Evolutionary conservation across 169 alveolate species (phyloP).

Genomic region (Plasmodium yoelii): DNA sequence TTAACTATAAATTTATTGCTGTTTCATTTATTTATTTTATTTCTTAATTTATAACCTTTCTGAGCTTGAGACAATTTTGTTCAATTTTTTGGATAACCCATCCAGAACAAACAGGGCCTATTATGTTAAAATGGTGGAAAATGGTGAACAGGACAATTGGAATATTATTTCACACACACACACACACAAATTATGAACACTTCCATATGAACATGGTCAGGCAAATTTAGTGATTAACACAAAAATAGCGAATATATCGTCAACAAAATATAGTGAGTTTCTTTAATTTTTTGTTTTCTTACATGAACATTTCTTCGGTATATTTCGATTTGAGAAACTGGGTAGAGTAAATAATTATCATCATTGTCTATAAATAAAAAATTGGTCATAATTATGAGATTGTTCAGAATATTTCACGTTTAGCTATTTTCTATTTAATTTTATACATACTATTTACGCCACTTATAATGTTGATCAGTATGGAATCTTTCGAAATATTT

Average conservation of each 20-base stretch:
- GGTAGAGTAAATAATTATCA: conserved; percentile 38
- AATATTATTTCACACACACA: background rate
- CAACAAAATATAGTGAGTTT: background rate
- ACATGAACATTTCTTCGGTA: conserved; percentile 75
- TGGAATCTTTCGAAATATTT: conserved; percentile 23
- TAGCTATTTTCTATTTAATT: background rate
- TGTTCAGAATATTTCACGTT: no score
- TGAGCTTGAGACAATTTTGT: conserved; percentile 18
- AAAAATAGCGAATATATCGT: background rate
- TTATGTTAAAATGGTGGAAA: background rate
- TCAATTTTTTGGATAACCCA: conserved; percentile 34
- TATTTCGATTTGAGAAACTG: conserved; percentile 71
- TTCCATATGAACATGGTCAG: background rate
- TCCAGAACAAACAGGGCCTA: conserved; percentile 58
- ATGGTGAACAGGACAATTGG: background rate
- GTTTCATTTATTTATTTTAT: background rate
- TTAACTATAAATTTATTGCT: background rate
- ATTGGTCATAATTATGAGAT: no score
- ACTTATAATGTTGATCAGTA: conserved; percentile 31
- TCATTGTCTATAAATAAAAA: background rate
- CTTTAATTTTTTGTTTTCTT: conserved; percentile 2
- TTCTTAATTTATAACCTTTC: conserved; percentile 16
- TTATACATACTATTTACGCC: conserved; percentile 21
- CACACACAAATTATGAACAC: background rate
- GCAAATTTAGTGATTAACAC: background rate